Conservation (phyloP, 1,139 yeast species). For the Protomyces inundatus region DNA sequence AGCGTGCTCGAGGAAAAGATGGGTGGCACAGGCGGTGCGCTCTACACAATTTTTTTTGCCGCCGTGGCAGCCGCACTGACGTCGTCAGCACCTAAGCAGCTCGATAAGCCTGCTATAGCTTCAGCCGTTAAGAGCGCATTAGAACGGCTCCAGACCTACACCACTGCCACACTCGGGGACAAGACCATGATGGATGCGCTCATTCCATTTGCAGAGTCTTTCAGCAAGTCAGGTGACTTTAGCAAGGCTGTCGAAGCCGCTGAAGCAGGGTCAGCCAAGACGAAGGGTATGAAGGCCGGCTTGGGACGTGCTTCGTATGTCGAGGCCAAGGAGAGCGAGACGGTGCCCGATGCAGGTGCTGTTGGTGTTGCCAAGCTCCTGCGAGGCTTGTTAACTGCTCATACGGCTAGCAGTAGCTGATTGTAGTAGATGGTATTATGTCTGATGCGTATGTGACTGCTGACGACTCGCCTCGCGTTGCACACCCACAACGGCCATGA, state of each 20-base stretch:
- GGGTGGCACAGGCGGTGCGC: slow-evolving; percentile 97
- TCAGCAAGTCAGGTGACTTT: slow-evolving; percentile 50
- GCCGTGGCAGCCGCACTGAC: slow-evolving; percentile 55
- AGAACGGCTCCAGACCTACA: slow-evolving; percentile 65
- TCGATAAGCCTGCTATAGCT: slow-evolving; percentile 43
- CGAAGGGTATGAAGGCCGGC: slow-evolving; percentile 70
- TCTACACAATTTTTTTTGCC: slow-evolving; percentile 75
- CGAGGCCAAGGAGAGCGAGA: slow-evolving; percentile 44
- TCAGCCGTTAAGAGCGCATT: slow-evolving; percentile 49
- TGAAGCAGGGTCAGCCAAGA: slow-evolving; percentile 64
- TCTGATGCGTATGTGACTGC: too few species aligned
- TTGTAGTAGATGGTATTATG: too few species aligned
- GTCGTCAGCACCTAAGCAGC: slow-evolving; percentile 35
- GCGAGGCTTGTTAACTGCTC: neutral
- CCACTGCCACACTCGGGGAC: slow-evolving; percentile 85
- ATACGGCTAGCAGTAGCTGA: too few species aligned
- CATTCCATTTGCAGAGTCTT: slow-evolving; percentile 72
- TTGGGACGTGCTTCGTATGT: slow-evolving; percentile 95
- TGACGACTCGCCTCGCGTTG: too few species aligned
- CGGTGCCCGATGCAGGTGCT: slow-evolving; percentile 92
- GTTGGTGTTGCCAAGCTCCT: slow-evolving; percentile 38
- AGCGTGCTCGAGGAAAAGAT: slow-evolving; percentile 77
- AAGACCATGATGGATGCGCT: slow-evolving; percentile 83
- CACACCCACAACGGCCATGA: too few species aligned
- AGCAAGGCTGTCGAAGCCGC: slow-evolving; percentile 63